Evolutionary conservation across 1,284 basidiomycete genomes (phyloP).

Genomic region (Heterobasidion annosum): DNA sequence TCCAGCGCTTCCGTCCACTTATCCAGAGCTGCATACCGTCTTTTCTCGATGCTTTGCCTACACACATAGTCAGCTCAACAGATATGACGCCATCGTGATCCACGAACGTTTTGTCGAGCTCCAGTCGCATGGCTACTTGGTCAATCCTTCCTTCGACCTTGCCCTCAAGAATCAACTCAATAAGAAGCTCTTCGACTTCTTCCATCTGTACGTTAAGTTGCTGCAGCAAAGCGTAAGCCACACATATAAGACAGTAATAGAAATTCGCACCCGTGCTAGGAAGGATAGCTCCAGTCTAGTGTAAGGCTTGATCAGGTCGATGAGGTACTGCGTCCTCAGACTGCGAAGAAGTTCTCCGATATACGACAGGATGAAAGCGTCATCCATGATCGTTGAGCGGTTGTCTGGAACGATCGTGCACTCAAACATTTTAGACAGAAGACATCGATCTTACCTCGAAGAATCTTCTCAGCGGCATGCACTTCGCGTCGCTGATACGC

Average conservation of each 20-base stretch:
- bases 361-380: conserved; percentile 87
- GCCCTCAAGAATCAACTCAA: conserved; percentile 90
- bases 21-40: conserved; percentile 74
- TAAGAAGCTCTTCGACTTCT: conserved; percentile 90
- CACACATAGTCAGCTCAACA: neutral
- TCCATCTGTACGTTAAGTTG: conserved; percentile 85
- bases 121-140: conserved; percentile 87
- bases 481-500: conserved; percentile 96
- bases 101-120: conserved; percentile 80
- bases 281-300: conserved; percentile 87
- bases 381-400: conserved; percentile 89
- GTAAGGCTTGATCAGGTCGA: conserved; percentile 97
- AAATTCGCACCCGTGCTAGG: conserved; percentile 66
- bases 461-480: conserved; percentile 90
- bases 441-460: conserved; percentile 50
- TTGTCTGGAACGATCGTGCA: conserved; percentile 52
- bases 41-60: conserved; percentile 78
- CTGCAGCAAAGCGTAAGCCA: conserved; percentile 29
- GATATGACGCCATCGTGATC: neutral
- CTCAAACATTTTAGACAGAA: conserved; percentile 1
- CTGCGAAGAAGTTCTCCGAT: conserved; percentile 93
- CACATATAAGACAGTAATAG: neutral
- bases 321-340: conserved; percentile 91
- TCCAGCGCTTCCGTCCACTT: conserved; percentile 78
- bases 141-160: conserved; percentile 95